phyloP scores from a whole-genome alignment of 176 grass and related monocot genomes.

The Rhynchospora pubera region DNA sequence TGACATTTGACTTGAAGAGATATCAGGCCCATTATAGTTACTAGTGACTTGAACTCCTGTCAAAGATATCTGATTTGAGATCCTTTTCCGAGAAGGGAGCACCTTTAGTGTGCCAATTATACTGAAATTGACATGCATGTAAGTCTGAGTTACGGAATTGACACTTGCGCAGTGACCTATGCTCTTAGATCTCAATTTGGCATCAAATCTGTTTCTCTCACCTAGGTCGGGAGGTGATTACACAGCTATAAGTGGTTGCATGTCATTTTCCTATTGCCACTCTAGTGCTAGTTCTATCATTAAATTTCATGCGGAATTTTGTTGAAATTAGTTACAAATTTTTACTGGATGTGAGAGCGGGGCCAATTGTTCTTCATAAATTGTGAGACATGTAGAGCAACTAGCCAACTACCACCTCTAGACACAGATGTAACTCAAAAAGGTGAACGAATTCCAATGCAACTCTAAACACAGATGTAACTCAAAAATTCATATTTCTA shows the following conservation, averaged over 20 bases:
- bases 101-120: not conserved
- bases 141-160: conserved; percentile 6
- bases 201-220: not conserved
- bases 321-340: not conserved
- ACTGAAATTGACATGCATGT: conserved; percentile 7
- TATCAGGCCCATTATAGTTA: too few relatives aligned
- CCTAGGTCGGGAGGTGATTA: not conserved
- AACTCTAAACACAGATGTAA: not conserved
- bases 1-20: not conserved
- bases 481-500: too few relatives aligned
- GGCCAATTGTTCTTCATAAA: not conserved
- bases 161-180: conserved; percentile 19
- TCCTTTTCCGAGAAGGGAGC: not conserved
- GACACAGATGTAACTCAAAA: too few relatives aligned
- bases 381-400: not conserved
- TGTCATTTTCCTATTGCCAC: conserved; percentile 3
- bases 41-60: not conserved
- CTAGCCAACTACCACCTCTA: not conserved
- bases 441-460: not conserved
- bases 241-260: conserved; percentile 1
- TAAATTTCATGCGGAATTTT: not conserved
- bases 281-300: conserved; percentile 4
- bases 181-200: not conserved
- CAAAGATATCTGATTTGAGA: not conserved
- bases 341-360: not conserved